Evolutionary conservation across 768 basidiomycete genomes (phyloP).

Genomic region (Strobilomyces confusus): DNA sequence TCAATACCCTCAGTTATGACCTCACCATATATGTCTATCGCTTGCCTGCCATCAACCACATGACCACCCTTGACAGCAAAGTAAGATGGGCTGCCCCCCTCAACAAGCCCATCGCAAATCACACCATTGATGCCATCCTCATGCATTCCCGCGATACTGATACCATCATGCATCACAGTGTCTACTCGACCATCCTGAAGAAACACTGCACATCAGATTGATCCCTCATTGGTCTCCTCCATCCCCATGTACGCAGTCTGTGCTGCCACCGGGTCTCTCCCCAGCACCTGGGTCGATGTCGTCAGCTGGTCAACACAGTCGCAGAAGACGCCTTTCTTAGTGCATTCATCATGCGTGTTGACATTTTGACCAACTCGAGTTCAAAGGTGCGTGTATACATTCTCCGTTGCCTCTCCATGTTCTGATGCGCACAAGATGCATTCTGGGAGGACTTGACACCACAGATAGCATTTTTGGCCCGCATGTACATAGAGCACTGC

Average conservation of each 20-base stretch:
- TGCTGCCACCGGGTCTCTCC: conserved; percentile 64
- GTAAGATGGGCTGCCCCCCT: conserved; percentile 79
- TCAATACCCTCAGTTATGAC: conserved; percentile 68
- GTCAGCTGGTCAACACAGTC: conserved; percentile 45
- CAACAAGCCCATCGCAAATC: conserved; percentile 58
- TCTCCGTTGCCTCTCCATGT: no score
- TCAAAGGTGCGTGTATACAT: no score
- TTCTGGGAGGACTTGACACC: conserved; percentile 4
- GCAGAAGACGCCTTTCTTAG: conserved; percentile 74
- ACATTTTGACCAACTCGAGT: conserved; percentile 67
- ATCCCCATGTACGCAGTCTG: conserved; percentile 64
- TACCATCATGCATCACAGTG: conserved; percentile 62
- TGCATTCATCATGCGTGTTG: conserved; percentile 60
- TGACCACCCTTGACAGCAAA: conserved; percentile 56
- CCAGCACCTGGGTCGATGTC: conserved; percentile 73
- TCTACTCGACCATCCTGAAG: conserved; percentile 60
- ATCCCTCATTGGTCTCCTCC: conserved; percentile 48
- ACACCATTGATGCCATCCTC: conserved; percentile 64
- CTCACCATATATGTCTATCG: conserved; percentile 59
- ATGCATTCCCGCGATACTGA: conserved; percentile 80
- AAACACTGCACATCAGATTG: conserved; percentile 33
- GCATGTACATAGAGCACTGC: conserved; percentile 70
- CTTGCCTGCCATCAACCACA: not conserved
- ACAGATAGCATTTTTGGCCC: conserved; percentile 67
- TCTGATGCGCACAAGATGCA: no score